Evolutionary conservation across 2,329 filamentous ascomycete genomes (phyloP).

Genomic region (Fusarium coffeatum): DNA sequence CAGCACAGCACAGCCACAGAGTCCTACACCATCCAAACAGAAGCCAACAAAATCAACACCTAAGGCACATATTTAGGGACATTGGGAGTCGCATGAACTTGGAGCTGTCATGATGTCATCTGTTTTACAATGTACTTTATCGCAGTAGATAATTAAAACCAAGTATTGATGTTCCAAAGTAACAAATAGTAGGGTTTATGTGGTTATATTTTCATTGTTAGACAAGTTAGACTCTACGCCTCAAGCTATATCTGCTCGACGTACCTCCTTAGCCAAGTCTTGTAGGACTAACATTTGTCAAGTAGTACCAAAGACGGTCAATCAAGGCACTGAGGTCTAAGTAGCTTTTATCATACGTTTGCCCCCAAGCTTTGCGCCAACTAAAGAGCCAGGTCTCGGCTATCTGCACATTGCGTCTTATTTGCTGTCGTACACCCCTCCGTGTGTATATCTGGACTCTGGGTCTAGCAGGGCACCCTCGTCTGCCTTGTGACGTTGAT

Average conservation of each 20-base stretch:
- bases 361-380: not conserved
- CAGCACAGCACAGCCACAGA: not conserved
- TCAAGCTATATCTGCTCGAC: not conserved
- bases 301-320: not conserved
- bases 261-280: not conserved
- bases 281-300: not conserved
- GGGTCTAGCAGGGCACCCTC: not conserved
- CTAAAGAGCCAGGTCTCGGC: not conserved
- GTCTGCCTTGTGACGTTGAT: not conserved
- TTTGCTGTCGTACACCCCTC: not conserved
- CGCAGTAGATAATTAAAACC: not conserved
- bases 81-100: not conserved
- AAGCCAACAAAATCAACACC: not conserved
- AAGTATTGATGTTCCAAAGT: constrained; percentile 1
- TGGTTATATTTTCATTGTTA: not conserved
- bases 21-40: not conserved
- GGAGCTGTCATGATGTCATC: not conserved
- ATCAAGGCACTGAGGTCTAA: not conserved
- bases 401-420: not conserved
- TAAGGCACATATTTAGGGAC: not conserved
- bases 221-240: not conserved
- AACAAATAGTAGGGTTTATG: not conserved
- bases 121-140: not conserved
- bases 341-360: not conserved
- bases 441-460: not conserved